Conservation (phyloP, 2,329 filamentous ascomycete genomes). For the Endoconidiophora polonica region DNA sequence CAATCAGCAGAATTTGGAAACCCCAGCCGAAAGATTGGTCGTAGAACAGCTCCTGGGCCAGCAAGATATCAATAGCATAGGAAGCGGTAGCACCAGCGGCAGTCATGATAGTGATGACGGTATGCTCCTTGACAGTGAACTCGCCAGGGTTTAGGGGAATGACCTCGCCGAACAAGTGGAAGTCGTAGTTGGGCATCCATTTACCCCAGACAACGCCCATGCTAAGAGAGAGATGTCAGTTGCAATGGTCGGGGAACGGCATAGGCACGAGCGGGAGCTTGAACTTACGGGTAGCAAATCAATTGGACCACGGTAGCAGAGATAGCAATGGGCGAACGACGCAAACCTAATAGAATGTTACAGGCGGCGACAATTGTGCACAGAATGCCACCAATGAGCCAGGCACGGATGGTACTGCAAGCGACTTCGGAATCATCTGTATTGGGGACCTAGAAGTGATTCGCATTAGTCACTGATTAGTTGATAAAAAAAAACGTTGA, state of each 20-base stretch:
- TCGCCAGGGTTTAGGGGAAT: slow-evolving; percentile 25
- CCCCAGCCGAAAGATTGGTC: slow-evolving; percentile 36
- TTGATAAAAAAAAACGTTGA: too few relatives aligned
- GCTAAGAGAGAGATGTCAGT: slow-evolving; percentile 19
- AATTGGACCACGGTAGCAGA: slow-evolving; percentile 38
- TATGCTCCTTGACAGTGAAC: slow-evolving; percentile 31
- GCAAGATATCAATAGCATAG: slow-evolving; percentile 26
- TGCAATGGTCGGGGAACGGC: not conserved
- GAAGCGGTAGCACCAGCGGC: slow-evolving; percentile 21
- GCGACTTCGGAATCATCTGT: slow-evolving; percentile 36
- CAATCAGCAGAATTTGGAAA: slow-evolving; percentile 36
- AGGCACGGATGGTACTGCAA: slow-evolving; percentile 42
- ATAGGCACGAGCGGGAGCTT: not conserved
- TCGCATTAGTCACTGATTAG: slow-evolving; percentile 2
- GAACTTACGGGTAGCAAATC: slow-evolving; percentile 29
- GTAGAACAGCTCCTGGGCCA: slow-evolving; percentile 39
- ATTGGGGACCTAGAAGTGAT: slow-evolving; percentile 10
- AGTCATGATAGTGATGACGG: slow-evolving; percentile 32
- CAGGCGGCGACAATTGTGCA: slow-evolving; percentile 40
- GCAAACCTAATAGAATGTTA: slow-evolving; percentile 36
- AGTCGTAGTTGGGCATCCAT: slow-evolving; percentile 19
- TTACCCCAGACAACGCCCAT: slow-evolving; percentile 21
- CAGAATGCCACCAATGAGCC: slow-evolving; percentile 39
- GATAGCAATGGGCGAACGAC: slow-evolving; percentile 34
- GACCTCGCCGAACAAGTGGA: slow-evolving; percentile 19